These are phyloP conservation scores for Cardiospermum halicacabum DNA, from an alignment of 345 rosid genomes.

Conservation along the genomic window DNA sequence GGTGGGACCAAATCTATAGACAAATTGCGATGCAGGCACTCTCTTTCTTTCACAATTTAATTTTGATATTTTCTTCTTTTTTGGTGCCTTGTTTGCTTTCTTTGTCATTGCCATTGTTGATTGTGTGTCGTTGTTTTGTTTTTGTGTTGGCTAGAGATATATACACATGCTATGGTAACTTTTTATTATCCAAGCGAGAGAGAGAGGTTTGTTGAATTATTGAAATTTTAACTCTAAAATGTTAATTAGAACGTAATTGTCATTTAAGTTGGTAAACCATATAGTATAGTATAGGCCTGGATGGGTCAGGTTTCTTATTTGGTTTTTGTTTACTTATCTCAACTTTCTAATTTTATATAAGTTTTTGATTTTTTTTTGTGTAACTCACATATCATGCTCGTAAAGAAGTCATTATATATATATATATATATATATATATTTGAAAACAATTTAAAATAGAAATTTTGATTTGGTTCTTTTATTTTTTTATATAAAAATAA, in stretches of 20 bases:
- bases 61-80: neutral
- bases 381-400: too few species aligned
- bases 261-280: conserved; percentile 1
- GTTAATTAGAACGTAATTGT: neutral
- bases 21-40: conserved; percentile 41
- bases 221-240: neutral
- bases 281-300: neutral
- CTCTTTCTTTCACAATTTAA: conserved; percentile 30
- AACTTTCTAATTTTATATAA: too few species aligned
- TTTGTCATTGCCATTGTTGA: conserved; percentile 19
- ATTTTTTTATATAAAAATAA: too few species aligned
- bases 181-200: neutral
- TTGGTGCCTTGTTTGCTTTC: conserved; percentile 28
- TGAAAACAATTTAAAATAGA: too few species aligned
- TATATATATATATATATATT: too few species aligned
- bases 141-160: neutral
- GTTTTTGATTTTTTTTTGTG: too few species aligned
- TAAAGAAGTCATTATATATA: too few species aligned
- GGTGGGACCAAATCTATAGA: conserved; percentile 29
- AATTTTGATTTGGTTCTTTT: too few species aligned
- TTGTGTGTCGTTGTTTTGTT: conserved; percentile 1
- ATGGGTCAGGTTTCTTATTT: neutral
- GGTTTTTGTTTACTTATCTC: neutral
- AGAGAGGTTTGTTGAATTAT: neutral
- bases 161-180: neutral